Conservation (phyloP, 768 basidiomycete genomes). For the Amanita rubescens region DNA sequence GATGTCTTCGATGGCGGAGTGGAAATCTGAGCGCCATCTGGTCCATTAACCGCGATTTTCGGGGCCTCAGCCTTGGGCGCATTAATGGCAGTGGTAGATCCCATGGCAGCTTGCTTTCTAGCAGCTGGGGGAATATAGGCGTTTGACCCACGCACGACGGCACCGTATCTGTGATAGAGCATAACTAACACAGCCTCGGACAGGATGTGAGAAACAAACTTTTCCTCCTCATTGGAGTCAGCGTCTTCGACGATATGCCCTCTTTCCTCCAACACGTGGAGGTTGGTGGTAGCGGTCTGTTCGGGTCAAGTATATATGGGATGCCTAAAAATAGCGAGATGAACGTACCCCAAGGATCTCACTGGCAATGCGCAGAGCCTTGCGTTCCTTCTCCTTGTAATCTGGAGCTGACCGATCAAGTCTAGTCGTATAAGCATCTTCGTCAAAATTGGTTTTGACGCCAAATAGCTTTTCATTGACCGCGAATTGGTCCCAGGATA, state of each 20-base stretch:
- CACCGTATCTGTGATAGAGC: constrained; percentile 63
- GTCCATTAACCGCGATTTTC: constrained; percentile 69
- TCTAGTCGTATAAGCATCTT: constrained; percentile 92
- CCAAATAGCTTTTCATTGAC: constrained; percentile 93
- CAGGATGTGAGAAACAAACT: constrained; percentile 42
- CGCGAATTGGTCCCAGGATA: constrained; percentile 86
- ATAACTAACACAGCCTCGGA: constrained; percentile 17
- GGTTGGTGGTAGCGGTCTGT: constrained; percentile 61
- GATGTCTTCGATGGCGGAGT: constrained; percentile 49
- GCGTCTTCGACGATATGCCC: constrained; percentile 56
- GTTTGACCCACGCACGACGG: constrained; percentile 79
- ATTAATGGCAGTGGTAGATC: constrained; percentile 18
- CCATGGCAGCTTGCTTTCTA: constrained; percentile 38
- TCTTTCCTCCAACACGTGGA: constrained; percentile 90
- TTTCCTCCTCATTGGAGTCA: constrained; percentile 90
- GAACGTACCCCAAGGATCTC: constrained; percentile 80
- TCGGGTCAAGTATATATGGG: constrained; percentile 7
- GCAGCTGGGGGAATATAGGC: constrained; percentile 96
- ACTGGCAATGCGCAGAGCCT: constrained; percentile 81
- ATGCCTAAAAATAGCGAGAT: background rate
- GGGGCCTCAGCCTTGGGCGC: constrained; percentile 24
- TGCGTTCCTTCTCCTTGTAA: constrained; percentile 82
- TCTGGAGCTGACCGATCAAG: constrained; percentile 79
- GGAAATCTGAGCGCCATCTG: constrained; percentile 54
- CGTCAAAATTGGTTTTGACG: constrained; percentile 85